Evolutionary conservation across 2,329 filamentous ascomycete genomes (phyloP).

Genomic region (Colletotrichum tofieldiae): DNA sequence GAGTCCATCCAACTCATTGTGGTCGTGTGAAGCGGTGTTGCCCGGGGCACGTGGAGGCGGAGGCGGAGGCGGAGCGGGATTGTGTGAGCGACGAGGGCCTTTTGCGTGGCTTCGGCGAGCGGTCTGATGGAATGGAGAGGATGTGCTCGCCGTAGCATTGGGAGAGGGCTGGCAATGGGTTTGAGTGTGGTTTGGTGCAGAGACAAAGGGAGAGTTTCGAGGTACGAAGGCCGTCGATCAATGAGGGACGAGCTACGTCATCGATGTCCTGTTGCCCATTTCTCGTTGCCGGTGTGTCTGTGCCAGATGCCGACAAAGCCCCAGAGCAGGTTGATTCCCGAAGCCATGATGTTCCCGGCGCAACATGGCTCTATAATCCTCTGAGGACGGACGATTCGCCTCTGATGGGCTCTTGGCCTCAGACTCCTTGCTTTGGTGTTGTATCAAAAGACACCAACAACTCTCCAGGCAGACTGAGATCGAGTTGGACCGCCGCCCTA

Average conservation of each 20-base stretch:
- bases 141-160: not conserved
- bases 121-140: not conserved
- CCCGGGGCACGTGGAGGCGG: not conserved
- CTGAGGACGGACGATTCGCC: no score
- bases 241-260: constrained; percentile 32
- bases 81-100: not conserved
- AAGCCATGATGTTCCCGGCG: not conserved
- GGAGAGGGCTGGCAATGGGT: not conserved
- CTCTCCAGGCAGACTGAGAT: no score
- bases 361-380: not conserved
- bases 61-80: no score
- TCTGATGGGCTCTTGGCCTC: no score
- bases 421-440: no score
- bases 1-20: constrained; percentile 62
- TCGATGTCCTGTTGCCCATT: constrained; percentile 22
- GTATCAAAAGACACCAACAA: no score
- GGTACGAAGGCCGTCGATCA: constrained; percentile 7
- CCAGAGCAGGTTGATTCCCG: not conserved
- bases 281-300: not conserved
- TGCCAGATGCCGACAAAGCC: not conserved
- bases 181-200: not conserved
- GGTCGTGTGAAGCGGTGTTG: not conserved
- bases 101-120: not conserved
- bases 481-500: no score
- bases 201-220: constrained; percentile 2